Conservation (phyloP, 2,329 filamentous ascomycete species). For the Penicillium psychrosexuale region DNA sequence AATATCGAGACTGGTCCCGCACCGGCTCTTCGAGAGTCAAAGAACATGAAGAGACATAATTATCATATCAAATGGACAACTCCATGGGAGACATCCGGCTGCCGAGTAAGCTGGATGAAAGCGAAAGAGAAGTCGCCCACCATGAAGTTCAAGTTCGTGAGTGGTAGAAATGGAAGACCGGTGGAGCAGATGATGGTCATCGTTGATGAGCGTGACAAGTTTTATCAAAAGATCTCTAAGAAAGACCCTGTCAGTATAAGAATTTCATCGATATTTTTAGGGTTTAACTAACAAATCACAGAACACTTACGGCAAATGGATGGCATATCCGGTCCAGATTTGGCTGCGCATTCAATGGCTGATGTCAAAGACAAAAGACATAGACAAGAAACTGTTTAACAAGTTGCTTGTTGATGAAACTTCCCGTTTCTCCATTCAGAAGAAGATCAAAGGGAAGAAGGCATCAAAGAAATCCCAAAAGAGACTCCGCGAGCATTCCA, state of each 20-base stretch:
- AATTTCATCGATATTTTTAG: background rate
- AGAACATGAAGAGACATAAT: background rate
- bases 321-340: slow-evolving; percentile 1
- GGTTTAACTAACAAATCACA: background rate
- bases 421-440: background rate
- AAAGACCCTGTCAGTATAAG: background rate
- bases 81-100: background rate
- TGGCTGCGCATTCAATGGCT: slow-evolving; percentile 1
- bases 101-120: slow-evolving; percentile 4
- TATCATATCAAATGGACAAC: background rate
- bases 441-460: slow-evolving; percentile 3
- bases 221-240: background rate
- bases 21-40: background rate
- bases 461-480: background rate
- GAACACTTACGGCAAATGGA: slow-evolving; percentile 1
- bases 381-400: background rate
- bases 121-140: background rate
- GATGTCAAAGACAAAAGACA: background rate
- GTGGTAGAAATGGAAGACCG: background rate
- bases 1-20: background rate
- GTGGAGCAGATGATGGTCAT: background rate
- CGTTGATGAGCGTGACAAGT: background rate
- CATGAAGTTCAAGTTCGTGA: background rate
- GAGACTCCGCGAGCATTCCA: background rate
- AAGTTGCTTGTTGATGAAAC: background rate